Conservation (phyloP, 306 rosid species). For the Cicer bijugum region DNA sequence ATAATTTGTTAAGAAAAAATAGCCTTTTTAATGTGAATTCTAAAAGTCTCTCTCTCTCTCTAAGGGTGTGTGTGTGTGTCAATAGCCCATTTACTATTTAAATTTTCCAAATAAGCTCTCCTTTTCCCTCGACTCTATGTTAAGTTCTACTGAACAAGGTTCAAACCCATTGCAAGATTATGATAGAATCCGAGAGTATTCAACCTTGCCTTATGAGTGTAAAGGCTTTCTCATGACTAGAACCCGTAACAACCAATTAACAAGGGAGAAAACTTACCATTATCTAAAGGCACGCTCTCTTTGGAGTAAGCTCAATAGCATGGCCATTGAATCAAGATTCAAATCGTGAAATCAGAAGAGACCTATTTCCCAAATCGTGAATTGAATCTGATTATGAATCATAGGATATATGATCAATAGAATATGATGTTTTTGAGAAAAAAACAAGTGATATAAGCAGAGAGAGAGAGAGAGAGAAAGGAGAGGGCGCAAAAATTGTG, state of each 20-base stretch:
- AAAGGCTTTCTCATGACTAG: slow-evolving; percentile 11
- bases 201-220: neutral
- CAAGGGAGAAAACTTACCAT: slow-evolving; percentile 2
- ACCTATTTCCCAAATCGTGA: neutral
- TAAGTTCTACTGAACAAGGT: slow-evolving; percentile 24
- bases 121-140: neutral
- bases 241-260: neutral
- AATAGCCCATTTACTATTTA: neutral
- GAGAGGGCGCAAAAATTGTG: neutral
- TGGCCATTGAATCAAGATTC: neutral
- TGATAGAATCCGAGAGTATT: neutral
- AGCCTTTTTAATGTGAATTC: slow-evolving; percentile 1
- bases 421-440: neutral
- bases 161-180: neutral
- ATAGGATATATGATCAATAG: neutral
- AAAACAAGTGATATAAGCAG: slow-evolving; percentile 1
- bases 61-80: no score
- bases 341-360: neutral
- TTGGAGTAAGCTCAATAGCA: slow-evolving; percentile 21
- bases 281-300: slow-evolving; percentile 17
- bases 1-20: slow-evolving; percentile 13
- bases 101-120: neutral
- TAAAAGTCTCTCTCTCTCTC: neutral
- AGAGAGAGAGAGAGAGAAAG: no score
- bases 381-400: neutral